A percentile compares a stretch with the other conserved stretches of the same genome.
These are phyloP conservation scores for Isabelozyma pseudorhagii DNA, from an alignment of 805 yeast genomes.

Conservation along the genomic window DNA sequence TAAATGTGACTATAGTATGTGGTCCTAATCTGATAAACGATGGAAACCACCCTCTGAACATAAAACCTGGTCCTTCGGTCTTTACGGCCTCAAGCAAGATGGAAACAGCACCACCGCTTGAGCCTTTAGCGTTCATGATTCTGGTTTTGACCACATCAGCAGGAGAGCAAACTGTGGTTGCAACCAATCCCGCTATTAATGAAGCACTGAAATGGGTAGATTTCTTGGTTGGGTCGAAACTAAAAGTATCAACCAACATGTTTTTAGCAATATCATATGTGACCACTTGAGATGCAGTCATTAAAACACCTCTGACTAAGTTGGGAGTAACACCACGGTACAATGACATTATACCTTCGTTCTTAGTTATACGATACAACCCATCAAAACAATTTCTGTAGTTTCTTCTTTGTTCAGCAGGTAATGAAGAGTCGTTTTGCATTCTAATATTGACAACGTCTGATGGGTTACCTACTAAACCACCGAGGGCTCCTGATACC, in stretches of 20 bases:
- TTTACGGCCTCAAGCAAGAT: conserved; percentile 56
- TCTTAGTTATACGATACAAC: conserved; percentile 50
- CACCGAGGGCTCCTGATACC: conserved; percentile 84
- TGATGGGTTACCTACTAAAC: conserved; percentile 83
- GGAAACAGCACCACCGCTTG: conserved; percentile 43
- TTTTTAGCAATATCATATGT: conserved; percentile 76
- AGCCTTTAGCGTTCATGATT: conserved; percentile 66
- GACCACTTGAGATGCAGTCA: conserved; percentile 91
- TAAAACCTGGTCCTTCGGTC: conserved; percentile 71
- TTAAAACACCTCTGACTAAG: conserved; percentile 72
- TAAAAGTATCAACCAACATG: conserved; percentile 47
- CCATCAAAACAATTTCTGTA: conserved; percentile 82
- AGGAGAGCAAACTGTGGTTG: conserved; percentile 90
- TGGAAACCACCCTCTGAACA: conserved; percentile 91
- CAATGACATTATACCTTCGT: conserved; percentile 59
- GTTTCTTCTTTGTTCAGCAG: conserved; percentile 61
- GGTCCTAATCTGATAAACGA: conserved; percentile 86
- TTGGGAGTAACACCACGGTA: conserved; percentile 79
- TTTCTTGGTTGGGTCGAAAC: conserved; percentile 57
- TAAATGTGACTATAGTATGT: conserved; percentile 65
- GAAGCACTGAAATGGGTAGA: conserved; percentile 79
- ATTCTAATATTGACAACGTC: conserved; percentile 86
- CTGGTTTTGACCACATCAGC: conserved; percentile 89
- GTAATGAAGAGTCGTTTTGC: conserved; percentile 82
- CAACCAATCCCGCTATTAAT: conserved; percentile 78